Evolutionary conservation across 257 asterid genomes (phyloP), one percentile per base, ranked within the genome.

Genomic region (Jacaranda mimosifolia): DNA sequence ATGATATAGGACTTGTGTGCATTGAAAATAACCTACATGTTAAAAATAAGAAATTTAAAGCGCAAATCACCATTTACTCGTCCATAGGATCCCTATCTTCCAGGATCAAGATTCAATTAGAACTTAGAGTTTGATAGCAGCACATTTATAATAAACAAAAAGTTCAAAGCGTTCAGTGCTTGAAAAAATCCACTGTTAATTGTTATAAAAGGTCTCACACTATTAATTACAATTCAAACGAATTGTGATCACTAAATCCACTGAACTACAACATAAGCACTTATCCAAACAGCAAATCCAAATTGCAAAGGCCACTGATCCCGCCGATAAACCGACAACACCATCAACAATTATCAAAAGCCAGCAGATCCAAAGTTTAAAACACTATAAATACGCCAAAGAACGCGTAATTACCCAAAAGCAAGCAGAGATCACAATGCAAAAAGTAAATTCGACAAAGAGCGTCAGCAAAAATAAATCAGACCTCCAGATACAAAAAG

Each of bases 401-500:
- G 14, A 78, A 64, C 40, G 11, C 53, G 43, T n/a, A 63, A 55
- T 45, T n/a, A 26, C 8, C 43, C 35, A 6, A 35, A 73, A 83
- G 17, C 72, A 45, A 45, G 75, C 67, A 40, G 59, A 60, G 72
- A 66, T 58, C 72, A 68, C 36, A 73, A 15, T 51, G 60, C 73
- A 49, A 21, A 42, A 66, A 77, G 39, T 52, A 21, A 65, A 73
- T 17, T 60, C 52, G 7, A 6, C 8, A 21, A 3, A 15, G 32
- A 78, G 35, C 18, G 51, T 0, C 2, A 12, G 9, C 59, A 56
- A 36, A 8, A 63, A 55, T 11, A 45, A 43, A 70, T 9, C 67
- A 79, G 65, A 96, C 99, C 97, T 91, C 99, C 99, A 15, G 99
- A 95, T 0, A 95, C 99, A 60, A 95, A 95, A 4, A 95, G 93